A percentile compares a stretch with the other conserved stretches of the same genome.
These are phyloP conservation scores for Ophiostoma sp. DNA, from an alignment of 2,329 filamentous ascomycete species.

Conservation along the genomic window DNA sequence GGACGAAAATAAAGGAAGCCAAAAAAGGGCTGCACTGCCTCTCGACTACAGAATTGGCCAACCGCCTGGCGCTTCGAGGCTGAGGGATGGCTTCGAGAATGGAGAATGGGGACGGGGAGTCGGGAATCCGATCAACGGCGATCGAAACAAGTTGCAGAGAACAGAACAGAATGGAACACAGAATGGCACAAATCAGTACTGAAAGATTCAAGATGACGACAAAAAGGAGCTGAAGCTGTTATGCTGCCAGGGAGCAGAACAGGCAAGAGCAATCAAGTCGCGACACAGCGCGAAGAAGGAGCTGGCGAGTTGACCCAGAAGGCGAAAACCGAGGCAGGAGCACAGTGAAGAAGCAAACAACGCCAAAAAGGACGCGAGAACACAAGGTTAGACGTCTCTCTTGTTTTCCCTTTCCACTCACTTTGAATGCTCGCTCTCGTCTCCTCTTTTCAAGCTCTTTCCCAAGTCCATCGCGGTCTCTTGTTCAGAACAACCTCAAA, in stretches of 20 bases:
- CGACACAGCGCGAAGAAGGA: background rate
- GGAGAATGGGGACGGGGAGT: background rate
- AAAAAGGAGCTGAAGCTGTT: background rate
- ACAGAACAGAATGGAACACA: background rate
- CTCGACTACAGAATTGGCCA: slow-evolving; percentile 6
- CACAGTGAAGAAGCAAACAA: background rate
- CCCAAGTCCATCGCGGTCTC: background rate
- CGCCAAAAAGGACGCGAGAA: background rate
- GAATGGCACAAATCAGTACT: background rate
- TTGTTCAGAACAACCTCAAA: background rate
- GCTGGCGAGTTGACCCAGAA: background rate
- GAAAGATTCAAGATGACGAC: background rate
- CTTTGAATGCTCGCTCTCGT: background rate
- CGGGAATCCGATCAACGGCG: background rate
- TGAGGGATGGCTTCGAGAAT: background rate
- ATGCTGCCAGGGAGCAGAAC: background rate
- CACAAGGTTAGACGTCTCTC: background rate
- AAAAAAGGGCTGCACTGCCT: background rate
- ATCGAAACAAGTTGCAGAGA: background rate
- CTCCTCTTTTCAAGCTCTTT: background rate
- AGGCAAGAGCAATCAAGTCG: background rate
- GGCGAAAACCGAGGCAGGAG: background rate
- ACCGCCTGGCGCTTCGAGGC: background rate
- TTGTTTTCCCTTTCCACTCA: background rate
- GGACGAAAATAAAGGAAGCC: background rate